Evolutionary conservation across 192 early-diverging fungal species (phyloP).

Genomic region (Backusella australiensis): DNA sequence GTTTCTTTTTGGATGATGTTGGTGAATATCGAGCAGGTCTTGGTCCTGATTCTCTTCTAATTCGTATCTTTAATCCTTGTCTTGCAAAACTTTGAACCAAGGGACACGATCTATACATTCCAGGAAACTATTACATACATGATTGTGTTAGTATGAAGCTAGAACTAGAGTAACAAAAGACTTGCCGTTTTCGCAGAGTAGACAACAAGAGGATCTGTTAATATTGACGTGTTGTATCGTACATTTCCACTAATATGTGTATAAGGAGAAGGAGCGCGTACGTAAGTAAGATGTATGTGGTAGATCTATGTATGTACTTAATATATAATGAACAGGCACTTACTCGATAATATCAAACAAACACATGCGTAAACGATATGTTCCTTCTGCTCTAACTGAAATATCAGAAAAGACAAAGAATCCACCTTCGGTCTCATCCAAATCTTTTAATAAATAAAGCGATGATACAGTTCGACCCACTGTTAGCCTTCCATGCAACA

Average conservation of each 20-base stretch:
- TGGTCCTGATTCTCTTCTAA: conserved; percentile 72
- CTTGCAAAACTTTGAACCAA: conserved; percentile 88
- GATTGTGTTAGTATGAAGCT: neutral
- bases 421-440: conserved; percentile 77
- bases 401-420: conserved; percentile 97
- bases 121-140: conserved; percentile 26
- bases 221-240: conserved; percentile 77
- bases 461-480: conserved; percentile 92
- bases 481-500: conserved; percentile 70
- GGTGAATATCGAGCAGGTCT: conserved; percentile 12
- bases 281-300: neutral
- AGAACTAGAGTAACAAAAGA: neutral
- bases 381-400: conserved; percentile 88
- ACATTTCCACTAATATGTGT: conserved; percentile 51
- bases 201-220: conserved; percentile 76
- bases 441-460: conserved; percentile 79
- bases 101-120: conserved; percentile 67
- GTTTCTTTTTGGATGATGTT: neutral
- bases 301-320: neutral
- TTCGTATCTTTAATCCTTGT: conserved; percentile 91
- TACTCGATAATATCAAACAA: conserved; percentile 84
- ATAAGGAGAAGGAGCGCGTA: neutral
- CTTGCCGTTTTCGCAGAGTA: conserved; percentile 83
- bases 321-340: neutral
- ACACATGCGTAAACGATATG: conserved; percentile 74